Conservation (phyloP, 2,329 filamentous ascomycete species). For the Pyrenochaeta sp. region DNA sequence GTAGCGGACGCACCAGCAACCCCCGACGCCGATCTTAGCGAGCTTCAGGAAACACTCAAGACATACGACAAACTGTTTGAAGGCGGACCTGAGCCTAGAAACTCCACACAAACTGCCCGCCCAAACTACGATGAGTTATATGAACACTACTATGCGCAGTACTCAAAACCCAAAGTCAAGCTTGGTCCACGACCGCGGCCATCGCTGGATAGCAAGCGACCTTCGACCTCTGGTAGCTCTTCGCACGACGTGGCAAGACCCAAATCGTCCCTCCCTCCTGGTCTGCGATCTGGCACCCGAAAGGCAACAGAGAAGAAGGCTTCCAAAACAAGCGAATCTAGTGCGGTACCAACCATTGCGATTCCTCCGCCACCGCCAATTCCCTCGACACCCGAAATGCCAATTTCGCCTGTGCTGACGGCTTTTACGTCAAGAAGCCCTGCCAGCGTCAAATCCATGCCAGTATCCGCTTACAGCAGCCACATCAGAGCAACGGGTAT, state of each 20-base stretch:
- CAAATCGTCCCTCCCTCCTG: conserved; percentile 79
- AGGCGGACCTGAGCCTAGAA: conserved; percentile 51
- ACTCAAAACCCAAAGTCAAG: conserved; percentile 83
- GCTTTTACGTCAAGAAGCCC: conserved; percentile 50
- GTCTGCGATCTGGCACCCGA: conserved; percentile 66
- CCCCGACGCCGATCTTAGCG: conserved; percentile 24
- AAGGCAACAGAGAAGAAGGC: conserved; percentile 41
- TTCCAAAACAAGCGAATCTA: conserved; percentile 46
- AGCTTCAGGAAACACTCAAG: conserved; percentile 37
- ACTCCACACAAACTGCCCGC: conserved; percentile 51
- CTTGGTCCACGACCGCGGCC: conserved; percentile 86
- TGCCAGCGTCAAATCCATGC: conserved; percentile 53
- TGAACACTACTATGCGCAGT: conserved; percentile 57
- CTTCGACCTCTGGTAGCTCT: conserved; percentile 62
- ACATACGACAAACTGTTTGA: conserved; percentile 46
- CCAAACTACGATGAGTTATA: conserved; percentile 52
- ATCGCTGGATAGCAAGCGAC: conserved; percentile 71
- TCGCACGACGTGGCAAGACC: conserved; percentile 64
- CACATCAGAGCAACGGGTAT: conserved; percentile 62
- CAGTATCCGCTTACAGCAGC: conserved; percentile 46
- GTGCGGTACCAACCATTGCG: conserved; percentile 35
- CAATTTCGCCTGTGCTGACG: conserved; percentile 47
- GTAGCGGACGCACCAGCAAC: conserved; percentile 28
- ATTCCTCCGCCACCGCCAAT: conserved; percentile 43
- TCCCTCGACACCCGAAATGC: conserved; percentile 44